Evolutionary conservation across 192 early-diverging fungal genomes (phyloP), one percentile per base, ranked within the genome.

Genomic region (Geranomyces variabilis): DNA sequence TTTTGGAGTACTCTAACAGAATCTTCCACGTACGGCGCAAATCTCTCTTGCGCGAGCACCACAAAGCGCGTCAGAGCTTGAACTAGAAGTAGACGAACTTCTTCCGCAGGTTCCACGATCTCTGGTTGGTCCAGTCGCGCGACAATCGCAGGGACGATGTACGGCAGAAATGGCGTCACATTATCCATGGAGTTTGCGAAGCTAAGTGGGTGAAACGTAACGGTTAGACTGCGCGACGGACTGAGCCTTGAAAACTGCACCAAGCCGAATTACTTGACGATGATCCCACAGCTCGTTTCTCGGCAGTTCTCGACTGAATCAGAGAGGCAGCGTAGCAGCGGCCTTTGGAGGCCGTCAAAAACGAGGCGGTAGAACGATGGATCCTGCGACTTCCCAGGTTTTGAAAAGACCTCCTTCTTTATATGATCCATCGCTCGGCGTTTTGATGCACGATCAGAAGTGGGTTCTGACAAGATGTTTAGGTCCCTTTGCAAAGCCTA

Each of bases 101-200:
- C 87, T 61, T 88, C 87, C 17, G 79, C 64, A 19, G 83, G 81
- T 64, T 88, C 87, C 14, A 77, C 63, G 15, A 83, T 70, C 36
- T 83, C 80, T 13, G 62, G 67, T 48, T 83, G 79, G 0, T 46
- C 77, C 12, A 86, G 70, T 0, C 83, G 81, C n/a, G 76, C 34
- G 1, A 69, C 75, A 17, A 85, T 57, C 4, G 74, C 69, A 5
- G 86, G 86, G 17, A 86, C 45, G 10, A 87, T 41, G 45, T 75
- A 71, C 3, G 68, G 68, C 24, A 87, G 62, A 24, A 77, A 73
- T 6, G 81, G 65, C 9, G 69, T 45, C 7, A 83, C 43, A 59
- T 74, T 53, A 46, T 74, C 67, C 19, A 75, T 55, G 33, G 21
- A n/a, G 12, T 75, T 44, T 5, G 75, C 24, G 49, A 74, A 76